Conservation (phyloP, 176 grass and related monocot genomes). For the Rhynchospora tenuis region DNA sequence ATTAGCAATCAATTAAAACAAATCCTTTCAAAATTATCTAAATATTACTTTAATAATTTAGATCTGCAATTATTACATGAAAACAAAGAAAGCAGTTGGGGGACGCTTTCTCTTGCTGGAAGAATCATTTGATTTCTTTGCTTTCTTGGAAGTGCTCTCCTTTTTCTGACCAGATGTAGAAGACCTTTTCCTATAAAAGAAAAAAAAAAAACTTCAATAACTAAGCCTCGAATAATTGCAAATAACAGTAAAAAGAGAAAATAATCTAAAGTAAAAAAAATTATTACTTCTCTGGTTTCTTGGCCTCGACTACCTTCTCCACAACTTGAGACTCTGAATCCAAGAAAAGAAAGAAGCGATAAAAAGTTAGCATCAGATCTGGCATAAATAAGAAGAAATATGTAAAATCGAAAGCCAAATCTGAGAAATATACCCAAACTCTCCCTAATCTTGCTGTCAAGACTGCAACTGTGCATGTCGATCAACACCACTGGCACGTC, state of each 20-base stretch:
- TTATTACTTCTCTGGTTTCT: conserved; percentile 40
- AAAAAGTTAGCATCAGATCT: background rate
- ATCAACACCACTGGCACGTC: conserved; percentile 76
- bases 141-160: conserved; percentile 29
- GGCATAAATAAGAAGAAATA: background rate
- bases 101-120: conserved; percentile 54
- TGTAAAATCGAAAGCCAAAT: background rate
- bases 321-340: conserved; percentile 64
- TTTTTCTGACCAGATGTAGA: background rate
- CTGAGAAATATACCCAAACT: conserved; percentile 30
- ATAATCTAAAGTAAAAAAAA: background rate
- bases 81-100: conserved; percentile 78
- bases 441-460: conserved; percentile 70
- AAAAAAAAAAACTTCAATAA: background rate
- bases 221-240: background rate
- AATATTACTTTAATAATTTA: background rate
- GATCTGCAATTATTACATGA: conserved; percentile 35
- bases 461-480: conserved; percentile 90
- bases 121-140: conserved; percentile 32
- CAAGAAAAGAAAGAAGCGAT: background rate
- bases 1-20: background rate
- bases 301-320: conserved; percentile 48
- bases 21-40: background rate
- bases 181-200: conserved; percentile 35
- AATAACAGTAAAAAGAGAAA: background rate